Base-by-base conservation (phyloP, 352 stramenopile genomes). In the Globisporangium splendens region DNA sequence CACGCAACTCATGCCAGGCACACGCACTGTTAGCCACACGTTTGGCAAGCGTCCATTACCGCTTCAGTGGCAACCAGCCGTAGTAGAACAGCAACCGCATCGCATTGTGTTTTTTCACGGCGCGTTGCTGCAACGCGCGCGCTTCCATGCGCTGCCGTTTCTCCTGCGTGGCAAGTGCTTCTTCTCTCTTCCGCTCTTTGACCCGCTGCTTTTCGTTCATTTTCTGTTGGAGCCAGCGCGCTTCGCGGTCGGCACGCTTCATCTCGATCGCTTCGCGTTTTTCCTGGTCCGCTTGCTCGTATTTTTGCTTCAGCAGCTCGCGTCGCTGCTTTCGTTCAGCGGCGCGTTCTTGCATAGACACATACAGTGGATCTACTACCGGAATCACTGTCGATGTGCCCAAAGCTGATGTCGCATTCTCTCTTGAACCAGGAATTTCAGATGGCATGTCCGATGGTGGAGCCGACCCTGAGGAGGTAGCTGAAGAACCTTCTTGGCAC, bases 311-410 rank as follows among this genome's bases (percentile, higher is more conserved):
- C 18, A 91, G 62, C 31, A 75, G 47, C 33, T 86, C 75, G 18
- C 81, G 77, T 24, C 77, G 76, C 60, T 68, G 50, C 38, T 88
- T 89, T 8, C 81, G 72, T 50, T 86, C 66, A n/a, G 54, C 55
- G 10, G 78, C 71, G 7, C 78, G 76, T 55, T 77, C 71, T 49
- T 84, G 67, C 76, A 89, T 91, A 0, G 73, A 66, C 20, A 62
- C 15, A 47, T 83, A 89, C 5, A 88, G 57, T 33, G 75, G 68
- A 50, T 87, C 73, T 5, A 63, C 54, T 14, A 63, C 51, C 15
- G 50, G 50, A n/a, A n/a, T n/a, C n/a, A n/a, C n/a, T n/a, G n/a
- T n/a, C n/a, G n/a, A n/a, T 8, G n/a, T 8, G 18, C 20, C 14
- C 2, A 20, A 47, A 21, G 31, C 20, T n/a, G 49, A 7, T 6